Percentiles rank a stretch among this genome's conserved stretches.
These are phyloP conservation scores for Colletotrichum spaethianum DNA, from an alignment of 2,329 filamentous ascomycete species.

Conservation along the genomic window DNA sequence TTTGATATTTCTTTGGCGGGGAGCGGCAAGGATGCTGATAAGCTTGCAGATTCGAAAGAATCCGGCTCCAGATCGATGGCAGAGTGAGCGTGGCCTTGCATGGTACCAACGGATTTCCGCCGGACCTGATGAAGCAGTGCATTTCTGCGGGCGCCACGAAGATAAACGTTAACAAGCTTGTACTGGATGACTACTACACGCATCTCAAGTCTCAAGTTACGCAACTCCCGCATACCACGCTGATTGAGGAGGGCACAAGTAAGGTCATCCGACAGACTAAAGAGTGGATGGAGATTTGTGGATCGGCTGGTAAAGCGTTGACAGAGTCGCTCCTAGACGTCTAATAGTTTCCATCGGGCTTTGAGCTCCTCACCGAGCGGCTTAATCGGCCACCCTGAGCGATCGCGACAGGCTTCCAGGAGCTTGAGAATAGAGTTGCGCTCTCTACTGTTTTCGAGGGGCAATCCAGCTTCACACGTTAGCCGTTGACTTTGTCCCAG, in stretches of 20 bases:
- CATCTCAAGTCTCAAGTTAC: constrained; percentile 53
- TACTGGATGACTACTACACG: constrained; percentile 56
- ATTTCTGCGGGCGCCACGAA: constrained; percentile 62
- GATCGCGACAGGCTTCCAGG: constrained; percentile 19
- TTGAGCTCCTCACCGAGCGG: constrained; percentile 30
- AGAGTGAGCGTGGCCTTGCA: constrained; percentile 57
- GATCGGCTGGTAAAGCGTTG: constrained; percentile 17
- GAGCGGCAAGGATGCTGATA: neutral
- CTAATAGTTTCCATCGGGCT: constrained; percentile 14
- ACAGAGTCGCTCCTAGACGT: neutral
- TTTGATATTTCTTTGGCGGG: neutral
- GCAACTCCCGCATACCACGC: constrained; percentile 45
- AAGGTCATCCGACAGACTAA: constrained; percentile 25
- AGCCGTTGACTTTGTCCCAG: neutral
- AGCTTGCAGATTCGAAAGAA: constrained; percentile 17
- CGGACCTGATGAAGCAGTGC: constrained; percentile 58
- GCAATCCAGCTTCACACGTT: constrained; percentile 22
- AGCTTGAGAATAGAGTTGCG: constrained; percentile 11
- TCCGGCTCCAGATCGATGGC: constrained; percentile 20
- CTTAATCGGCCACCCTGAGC: constrained; percentile 33
- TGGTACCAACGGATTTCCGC: constrained; percentile 63
- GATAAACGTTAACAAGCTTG: constrained; percentile 63
- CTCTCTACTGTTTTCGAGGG: constrained; percentile 18
- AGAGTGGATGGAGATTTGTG: constrained; percentile 33
- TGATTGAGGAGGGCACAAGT: constrained; percentile 58